These are phyloP conservation scores for Achaetomiella virescens DNA, from an alignment of 495 filamentous ascomycete species.

Conservation along the genomic window DNA sequence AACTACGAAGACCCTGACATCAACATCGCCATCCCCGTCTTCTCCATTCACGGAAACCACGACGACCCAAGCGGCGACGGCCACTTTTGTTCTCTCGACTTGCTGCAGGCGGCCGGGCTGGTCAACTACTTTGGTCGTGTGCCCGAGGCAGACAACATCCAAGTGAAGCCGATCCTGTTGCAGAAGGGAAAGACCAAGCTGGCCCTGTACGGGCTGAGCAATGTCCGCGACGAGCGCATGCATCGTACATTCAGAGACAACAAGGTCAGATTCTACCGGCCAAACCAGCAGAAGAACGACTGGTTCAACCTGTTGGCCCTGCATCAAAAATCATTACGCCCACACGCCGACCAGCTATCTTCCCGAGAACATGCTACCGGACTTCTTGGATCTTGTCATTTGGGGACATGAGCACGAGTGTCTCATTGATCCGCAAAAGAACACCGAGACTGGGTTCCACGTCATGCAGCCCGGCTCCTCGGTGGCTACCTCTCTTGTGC, in stretches of 20 bases:
- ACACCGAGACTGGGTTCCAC: conserved; percentile 81
- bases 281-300: conserved; percentile 72
- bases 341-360: conserved; percentile 87
- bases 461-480: conserved; percentile 98
- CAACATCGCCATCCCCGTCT: conserved; percentile 94
- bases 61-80: conserved; percentile 95
- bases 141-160: conserved; percentile 85
- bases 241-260: conserved; percentile 89
- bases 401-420: conserved; percentile 99
- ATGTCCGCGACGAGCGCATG: conserved; percentile 91
- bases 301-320: conserved; percentile 97
- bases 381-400: conserved; percentile 83
- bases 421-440: conserved; percentile 72
- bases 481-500: conserved; percentile 83
- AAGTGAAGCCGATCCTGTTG: conserved; percentile 81
- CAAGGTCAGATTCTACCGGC: conserved; percentile 88
- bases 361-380: conserved; percentile 88
- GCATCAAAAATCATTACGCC: conserved; percentile 92
- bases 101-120: conserved; percentile 84
- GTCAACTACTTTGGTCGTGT: conserved; percentile 95
- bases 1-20: conserved; percentile 98
- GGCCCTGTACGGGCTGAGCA: conserved; percentile 92
- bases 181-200: conserved; percentile 94
- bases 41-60: conserved; percentile 98
- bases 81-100: conserved; percentile 79